Conservation (phyloP, 169 alveolate species). For the Prorocentrum cordatum region DNA sequence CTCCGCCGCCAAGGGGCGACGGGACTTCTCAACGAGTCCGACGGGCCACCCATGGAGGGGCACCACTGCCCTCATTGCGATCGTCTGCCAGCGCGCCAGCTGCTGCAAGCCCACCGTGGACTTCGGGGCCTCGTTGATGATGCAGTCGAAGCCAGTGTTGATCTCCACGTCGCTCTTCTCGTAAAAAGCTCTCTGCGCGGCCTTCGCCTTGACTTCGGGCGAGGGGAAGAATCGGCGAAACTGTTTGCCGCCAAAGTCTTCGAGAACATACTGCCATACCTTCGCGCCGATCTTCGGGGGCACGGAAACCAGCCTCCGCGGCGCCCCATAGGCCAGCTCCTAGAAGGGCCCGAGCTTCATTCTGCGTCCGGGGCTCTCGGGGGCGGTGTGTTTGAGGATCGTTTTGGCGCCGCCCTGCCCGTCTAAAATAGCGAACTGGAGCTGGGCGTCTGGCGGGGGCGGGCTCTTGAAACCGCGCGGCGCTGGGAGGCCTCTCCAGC, state of each 20-base stretch:
- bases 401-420: not conserved
- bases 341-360: not conserved
- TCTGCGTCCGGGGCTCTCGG: not conserved
- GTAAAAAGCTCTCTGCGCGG: not conserved
- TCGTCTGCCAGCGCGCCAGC: conserved; percentile 21
- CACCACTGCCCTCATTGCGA: not conserved
- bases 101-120: not conserved
- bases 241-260: not conserved
- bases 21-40: not conserved
- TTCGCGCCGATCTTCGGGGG: not conserved
- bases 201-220: not conserved
- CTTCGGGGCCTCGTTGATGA: not conserved
- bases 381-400: not conserved
- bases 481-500: not conserved
- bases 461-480: not conserved
- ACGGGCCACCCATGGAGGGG: not conserved
- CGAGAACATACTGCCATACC: not conserved
- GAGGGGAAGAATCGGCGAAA: not conserved
- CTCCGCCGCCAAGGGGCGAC: not conserved
- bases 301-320: not conserved
- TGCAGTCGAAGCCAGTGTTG: conserved; percentile 6
- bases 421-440: not conserved
- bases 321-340: not conserved
- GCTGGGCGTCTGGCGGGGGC: not conserved
- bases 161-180: conserved; percentile 10